Evolutionary conservation across 148 eudicot genomes (phyloP), one percentile per base, ranked within the genome.

Genomic region (Vaccinium darrowii): DNA sequence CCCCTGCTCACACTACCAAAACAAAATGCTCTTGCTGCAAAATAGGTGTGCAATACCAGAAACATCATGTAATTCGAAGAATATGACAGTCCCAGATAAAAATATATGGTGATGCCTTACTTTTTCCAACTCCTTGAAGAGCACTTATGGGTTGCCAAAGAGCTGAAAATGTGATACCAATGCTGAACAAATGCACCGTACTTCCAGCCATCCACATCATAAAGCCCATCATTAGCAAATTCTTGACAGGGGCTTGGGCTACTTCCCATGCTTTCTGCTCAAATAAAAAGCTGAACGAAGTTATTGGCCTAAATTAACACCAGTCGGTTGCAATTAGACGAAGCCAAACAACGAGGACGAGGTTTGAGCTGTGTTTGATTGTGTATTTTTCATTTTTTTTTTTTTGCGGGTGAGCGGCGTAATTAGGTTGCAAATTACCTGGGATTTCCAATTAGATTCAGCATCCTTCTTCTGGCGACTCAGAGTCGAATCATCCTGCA

Each of bases 121-220:
- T 94, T 91, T 96, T 96, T 53, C 97, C 98, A 89, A 93, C 92
- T 73, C 95, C 99, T 88, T 92, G 99, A 86, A 96, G 98, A 84
- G 99, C 98, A 88, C 90, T 92, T 78, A 96, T 85, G 57, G 99
- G 99, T 92, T 96, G 99, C 90, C 89, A 92, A 82, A 96, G 92
- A 86, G 99, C 99, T 39, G 99, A 96, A 90, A 96, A 92, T 21
- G 97, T 93, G 57, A 94, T 96, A 88, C 99, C 98, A 85, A 94
- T 93, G 92, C 99, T 96, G 63, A 96, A 96, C 82, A 96, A 89
- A 89, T 96, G 99, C 71, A 96, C 99, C 2, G 99, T 96, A 88
- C 92, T 96, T 84, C 99, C 99, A 85, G 99, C 95, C 99, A 96
- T 96, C 99, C 99, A 96, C 99, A 96, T 96, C 99, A 96, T 96